phyloP scores from a whole-genome alignment of 306 rosid species.

The Cucurbita ficifolia region DNA sequence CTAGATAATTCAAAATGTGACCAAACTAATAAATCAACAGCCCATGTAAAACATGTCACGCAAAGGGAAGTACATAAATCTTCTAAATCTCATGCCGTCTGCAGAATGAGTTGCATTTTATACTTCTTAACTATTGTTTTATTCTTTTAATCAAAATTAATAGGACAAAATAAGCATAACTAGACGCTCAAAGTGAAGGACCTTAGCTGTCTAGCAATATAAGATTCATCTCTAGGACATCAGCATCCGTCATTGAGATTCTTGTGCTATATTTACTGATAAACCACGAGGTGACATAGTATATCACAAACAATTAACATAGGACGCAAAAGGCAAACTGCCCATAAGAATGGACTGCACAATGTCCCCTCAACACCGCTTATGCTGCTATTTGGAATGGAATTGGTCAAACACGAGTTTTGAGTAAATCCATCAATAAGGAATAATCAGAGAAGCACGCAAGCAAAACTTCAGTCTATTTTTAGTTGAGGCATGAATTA shows the following conservation, averaged over 20 bases:
- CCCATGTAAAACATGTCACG: background rate
- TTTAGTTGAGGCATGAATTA: slow-evolving; percentile 13
- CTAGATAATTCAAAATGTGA: background rate
- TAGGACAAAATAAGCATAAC: background rate
- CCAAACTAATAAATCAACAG: background rate
- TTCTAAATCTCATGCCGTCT: background rate
- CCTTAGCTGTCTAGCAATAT: background rate
- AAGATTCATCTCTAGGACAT: background rate
- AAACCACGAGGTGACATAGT: background rate
- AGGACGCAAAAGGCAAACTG: background rate
- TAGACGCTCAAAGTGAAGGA: background rate
- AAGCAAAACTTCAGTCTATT: background rate
- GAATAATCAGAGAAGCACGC: background rate
- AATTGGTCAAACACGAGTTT: background rate
- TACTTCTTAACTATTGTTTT: background rate
- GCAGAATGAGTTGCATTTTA: background rate
- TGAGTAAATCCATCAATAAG: background rate
- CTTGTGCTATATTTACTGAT: background rate
- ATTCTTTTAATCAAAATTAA: background rate
- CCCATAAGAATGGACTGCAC: background rate
- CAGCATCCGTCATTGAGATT: background rate
- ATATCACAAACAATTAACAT: background rate
- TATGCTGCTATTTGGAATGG: background rate
- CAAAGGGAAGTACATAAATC: background rate
- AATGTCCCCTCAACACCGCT: background rate